Conservation (phyloP, 305 asterid species). For the Fraxinus angustifolia region DNA sequence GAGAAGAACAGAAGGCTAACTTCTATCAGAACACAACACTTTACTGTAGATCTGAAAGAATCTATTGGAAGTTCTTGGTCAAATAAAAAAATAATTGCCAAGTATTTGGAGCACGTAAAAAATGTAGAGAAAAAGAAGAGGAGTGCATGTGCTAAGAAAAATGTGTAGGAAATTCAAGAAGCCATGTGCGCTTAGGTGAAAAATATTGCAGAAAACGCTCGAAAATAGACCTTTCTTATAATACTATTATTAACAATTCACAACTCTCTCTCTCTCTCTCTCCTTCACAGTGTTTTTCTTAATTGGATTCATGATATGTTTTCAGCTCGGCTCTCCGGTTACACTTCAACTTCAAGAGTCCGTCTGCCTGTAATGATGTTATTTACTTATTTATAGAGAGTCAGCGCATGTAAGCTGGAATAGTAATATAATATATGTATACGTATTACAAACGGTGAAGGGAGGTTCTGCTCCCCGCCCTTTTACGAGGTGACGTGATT, state of each 20-base stretch:
- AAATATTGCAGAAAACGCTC: constrained; percentile 34
- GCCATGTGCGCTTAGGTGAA: constrained; percentile 62
- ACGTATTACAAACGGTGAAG: constrained; percentile 13
- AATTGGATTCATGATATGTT: constrained; percentile 19
- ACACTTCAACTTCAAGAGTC: background rate
- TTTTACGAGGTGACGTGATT: constrained; percentile 43
- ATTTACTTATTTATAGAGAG: background rate
- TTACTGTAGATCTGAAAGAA: constrained; percentile 85
- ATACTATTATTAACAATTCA: background rate
- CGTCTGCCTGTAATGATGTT: background rate
- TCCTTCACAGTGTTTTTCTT: background rate
- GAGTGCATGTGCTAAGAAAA: constrained; percentile 51
- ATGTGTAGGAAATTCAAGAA: constrained; percentile 39
- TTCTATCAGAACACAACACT: constrained; percentile 17
- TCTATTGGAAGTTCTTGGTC: constrained; percentile 52
- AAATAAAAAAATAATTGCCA: constrained; percentile 41
- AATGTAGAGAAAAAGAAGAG: constrained; percentile 42
- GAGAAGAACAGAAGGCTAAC: constrained; percentile 21
- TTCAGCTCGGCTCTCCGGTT: background rate
- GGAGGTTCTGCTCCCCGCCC: constrained; percentile 44
- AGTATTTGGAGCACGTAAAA: constrained; percentile 43
- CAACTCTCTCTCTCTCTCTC: constrained; percentile 1
- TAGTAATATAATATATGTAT: background rate
- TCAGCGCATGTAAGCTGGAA: background rate
- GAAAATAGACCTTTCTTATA: constrained; percentile 6